These are phyloP conservation scores for Boechera retrofracta DNA, from an alignment of 345 rosid genomes.

Conservation along the genomic window DNA sequence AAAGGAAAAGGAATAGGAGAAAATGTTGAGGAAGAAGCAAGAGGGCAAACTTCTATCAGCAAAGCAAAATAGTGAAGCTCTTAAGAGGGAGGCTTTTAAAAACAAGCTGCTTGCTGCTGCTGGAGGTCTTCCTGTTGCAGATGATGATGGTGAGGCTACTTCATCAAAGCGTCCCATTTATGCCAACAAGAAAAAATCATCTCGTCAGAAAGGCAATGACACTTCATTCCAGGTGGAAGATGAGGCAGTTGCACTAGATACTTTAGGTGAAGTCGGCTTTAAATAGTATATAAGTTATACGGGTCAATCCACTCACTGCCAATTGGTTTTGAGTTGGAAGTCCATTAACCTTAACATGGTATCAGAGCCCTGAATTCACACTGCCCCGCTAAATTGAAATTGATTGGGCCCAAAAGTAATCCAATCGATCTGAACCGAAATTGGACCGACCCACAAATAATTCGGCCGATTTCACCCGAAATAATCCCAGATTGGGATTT, in stretches of 20 bases:
- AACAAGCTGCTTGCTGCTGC: constrained; percentile 72
- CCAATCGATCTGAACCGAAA: too few species aligned
- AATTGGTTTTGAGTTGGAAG: too few species aligned
- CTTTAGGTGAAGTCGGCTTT: constrained; percentile 43
- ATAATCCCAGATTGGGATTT: too few species aligned
- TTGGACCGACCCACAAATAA: too few species aligned
- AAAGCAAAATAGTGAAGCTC: constrained; percentile 91
- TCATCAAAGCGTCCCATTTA: constrained; percentile 80
- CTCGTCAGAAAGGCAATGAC: constrained; percentile 66
- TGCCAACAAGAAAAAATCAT: constrained; percentile 74
- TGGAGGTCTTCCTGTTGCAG: constrained; percentile 57
- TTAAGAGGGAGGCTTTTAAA: constrained; percentile 83
- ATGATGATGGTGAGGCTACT: constrained; percentile 52
- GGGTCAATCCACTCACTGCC: too few species aligned
- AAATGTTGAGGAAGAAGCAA: constrained; percentile 78
- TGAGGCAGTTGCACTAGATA: constrained; percentile 49
- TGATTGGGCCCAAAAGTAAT: too few species aligned
- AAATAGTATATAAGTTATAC: too few species aligned
- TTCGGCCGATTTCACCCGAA: too few species aligned
- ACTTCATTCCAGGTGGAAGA: constrained; percentile 56
- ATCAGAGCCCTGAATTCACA: too few species aligned
- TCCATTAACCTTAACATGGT: too few species aligned
- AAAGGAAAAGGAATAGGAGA: constrained; percentile 92
- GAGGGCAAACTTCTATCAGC: constrained; percentile 90
- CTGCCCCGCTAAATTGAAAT: too few species aligned